Evolutionary conservation across 106 monocot genomes (phyloP), one percentile per base, ranked within the genome.

Genomic region (Platanthera guangdongensis): DNA sequence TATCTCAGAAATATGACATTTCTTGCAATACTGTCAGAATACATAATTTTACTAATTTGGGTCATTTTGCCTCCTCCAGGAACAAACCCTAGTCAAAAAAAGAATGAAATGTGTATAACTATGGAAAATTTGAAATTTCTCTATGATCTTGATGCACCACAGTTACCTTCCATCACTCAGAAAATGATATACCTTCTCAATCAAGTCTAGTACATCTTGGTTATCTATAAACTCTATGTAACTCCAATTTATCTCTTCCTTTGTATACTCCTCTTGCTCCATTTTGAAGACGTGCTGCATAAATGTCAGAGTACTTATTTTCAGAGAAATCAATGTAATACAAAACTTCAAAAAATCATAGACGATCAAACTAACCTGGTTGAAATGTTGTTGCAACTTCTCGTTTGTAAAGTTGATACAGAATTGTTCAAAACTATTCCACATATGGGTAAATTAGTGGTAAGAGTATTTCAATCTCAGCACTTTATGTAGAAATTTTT

Each of bases 381-480:
- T 96, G 71, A 96, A 96, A 81, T 96, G 95, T 55, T 96, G 95
- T 76, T 93, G 95, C 77, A 95, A 82, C 79, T 95, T 95, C 81
- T 95, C 95, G 87, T 95, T 95, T 19, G 95, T 95, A 74, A 90
- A 92, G 74, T 95, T 95, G 83, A 95, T 95, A 71, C 95, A 95
- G 68, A 95, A 84, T 81, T 95, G 95, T 67, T 96, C 93, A 81
- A 96, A 96, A 87, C 95, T 96, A 84, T 72, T 65, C 22, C 62
- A 9, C 59, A 71, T 50, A 69, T 21, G 49, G 1, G 51, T 50
- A 70, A 76, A 71, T 13, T 57, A 19, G 73, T 32, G 28, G 45
- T n/a, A 14, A 50, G 30, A 22, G 72, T 21, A 72, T 72, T 21
- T 51, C 21, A 70, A 45, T 16, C 9, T 70, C 47, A 70, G 47